Evolutionary conservation across 2,329 filamentous ascomycete species (phyloP), one percentile per base, ranked within the genome.

Genomic region (Fusarium sp.): DNA sequence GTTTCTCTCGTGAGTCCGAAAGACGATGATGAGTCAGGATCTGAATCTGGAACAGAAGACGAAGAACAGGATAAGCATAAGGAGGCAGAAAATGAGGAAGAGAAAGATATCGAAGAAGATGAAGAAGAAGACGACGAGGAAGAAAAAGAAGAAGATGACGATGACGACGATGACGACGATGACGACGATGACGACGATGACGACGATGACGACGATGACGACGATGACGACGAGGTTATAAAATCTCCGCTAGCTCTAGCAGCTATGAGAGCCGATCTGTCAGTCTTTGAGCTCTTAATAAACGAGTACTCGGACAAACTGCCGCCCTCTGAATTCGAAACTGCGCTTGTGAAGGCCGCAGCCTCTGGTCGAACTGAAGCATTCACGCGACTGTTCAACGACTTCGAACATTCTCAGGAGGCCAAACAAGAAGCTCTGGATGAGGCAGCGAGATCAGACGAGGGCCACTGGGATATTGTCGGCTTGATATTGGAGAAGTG

Each of bases 261-360:
- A 10, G 81, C 80, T 2, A 65, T 76, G 13, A 66, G 81, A 11
- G 78, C 80, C 0, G 79, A 83, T 38, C 53, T 78, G 6, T 74
- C 79, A 4, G 82, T 82, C 75, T 80, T 83, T 38, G 77, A 81
- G 11, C 82, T 80, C 45, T 70, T 83, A 1, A 74, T 82, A 15
- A 67, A 79, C 11, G 74, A 78, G n/a, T 83, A 81, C 53, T 74
- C 78, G 0, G 76, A 79, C 11, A 80, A 78, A 50, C 63, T 83
- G 0, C 79, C 80, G 2, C 57, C 76, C 4, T 70, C 78, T 33
- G 81, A 83, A 52, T 82, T 78, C 38, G 78, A 77, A 44, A 80
- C 76, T 31, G 80, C 81, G 1, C 70, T 83, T 4, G 68, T 81
- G 23, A 77, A 74, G n/a, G 78, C 80, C 6, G 81, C 81, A 4